A percentile compares a stretch with the other conserved stretches of the same genome.
phyloP scores from a whole-genome alignment of 2,329 filamentous ascomycete genomes.

The Monilinia aucupariae region DNA sequence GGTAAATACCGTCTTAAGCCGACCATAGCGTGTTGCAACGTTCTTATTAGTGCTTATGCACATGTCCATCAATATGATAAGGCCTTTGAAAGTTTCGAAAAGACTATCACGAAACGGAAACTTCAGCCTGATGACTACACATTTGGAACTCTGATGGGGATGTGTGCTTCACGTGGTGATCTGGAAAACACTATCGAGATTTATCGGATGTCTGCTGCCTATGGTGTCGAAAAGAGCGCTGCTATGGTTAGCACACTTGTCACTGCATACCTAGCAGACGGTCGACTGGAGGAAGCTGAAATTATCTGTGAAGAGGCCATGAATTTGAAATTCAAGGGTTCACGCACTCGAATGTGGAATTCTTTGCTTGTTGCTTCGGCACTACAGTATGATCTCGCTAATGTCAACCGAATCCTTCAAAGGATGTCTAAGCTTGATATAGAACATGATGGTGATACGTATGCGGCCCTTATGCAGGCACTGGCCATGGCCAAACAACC shows the following conservation, averaged over 20 bases:
- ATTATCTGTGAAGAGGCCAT: constrained; percentile 53
- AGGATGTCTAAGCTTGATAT: constrained; percentile 50
- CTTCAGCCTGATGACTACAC: constrained; percentile 56
- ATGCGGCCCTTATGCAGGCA: constrained; percentile 55
- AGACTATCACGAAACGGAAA: constrained; percentile 44
- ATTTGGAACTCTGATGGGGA: constrained; percentile 67
- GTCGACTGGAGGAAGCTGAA: constrained; percentile 50
- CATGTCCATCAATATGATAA: constrained; percentile 62
- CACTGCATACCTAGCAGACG: constrained; percentile 59
- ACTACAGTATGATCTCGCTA: constrained; percentile 51
- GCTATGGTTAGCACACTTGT: constrained; percentile 62
- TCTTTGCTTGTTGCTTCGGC: constrained; percentile 66
- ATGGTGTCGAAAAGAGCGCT: constrained; percentile 45
- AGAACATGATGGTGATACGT: constrained; percentile 51
- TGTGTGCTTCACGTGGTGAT: constrained; percentile 68
- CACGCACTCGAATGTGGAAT: constrained; percentile 69
- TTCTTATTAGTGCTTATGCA: constrained; percentile 65
- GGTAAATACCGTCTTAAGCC: constrained; percentile 51
- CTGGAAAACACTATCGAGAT: constrained; percentile 62
- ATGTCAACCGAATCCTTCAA: constrained; percentile 48
- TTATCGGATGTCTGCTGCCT: constrained; percentile 55
- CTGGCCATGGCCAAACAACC: constrained; percentile 49
- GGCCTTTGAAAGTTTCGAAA: constrained; percentile 58
- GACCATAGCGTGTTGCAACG: constrained; percentile 65
- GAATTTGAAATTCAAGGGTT: constrained; percentile 44